phyloP scores from a whole-genome alignment of 176 grass and related monocot species.

The Carex kokanica region DNA sequence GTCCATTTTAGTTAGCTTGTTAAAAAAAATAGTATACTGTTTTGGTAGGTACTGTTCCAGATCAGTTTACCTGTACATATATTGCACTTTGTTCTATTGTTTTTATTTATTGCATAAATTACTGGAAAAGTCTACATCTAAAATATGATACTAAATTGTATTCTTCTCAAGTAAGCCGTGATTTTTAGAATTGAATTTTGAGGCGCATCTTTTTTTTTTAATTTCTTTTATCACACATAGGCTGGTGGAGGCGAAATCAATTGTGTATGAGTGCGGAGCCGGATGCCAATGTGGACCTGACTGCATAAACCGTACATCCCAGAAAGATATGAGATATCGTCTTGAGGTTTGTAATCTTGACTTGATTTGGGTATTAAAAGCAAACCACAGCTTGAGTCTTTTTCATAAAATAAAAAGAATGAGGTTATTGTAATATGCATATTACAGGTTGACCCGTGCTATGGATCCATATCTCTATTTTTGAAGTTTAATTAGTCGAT shows the following conservation, averaged over 20 bases:
- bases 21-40: background rate
- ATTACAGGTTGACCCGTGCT: too few species aligned
- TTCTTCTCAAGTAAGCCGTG: background rate
- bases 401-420: background rate
- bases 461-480: too few species aligned
- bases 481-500: too few species aligned
- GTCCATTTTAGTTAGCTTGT: background rate
- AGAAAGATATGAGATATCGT: slow-evolving; percentile 71
- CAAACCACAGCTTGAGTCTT: background rate
- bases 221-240: slow-evolving; percentile 22
- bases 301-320: slow-evolving; percentile 84
- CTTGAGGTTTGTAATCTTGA: slow-evolving; percentile 63
- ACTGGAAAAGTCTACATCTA: background rate
- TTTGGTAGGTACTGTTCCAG: background rate
- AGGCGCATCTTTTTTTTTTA: background rate
- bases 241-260: slow-evolving; percentile 81
- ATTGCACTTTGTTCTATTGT: background rate
- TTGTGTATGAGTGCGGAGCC: slow-evolving; percentile 85
- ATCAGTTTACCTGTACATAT: background rate
- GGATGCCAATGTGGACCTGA: slow-evolving; percentile 55
- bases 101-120: background rate
- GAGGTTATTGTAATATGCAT: too few species aligned
- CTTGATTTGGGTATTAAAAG: background rate
- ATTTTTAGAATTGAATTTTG: background rate
- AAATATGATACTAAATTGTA: background rate